phyloP scores from a whole-genome alignment of 2,329 filamentous ascomycete genomes.

The Stachybotrys chartarum region DNA sequence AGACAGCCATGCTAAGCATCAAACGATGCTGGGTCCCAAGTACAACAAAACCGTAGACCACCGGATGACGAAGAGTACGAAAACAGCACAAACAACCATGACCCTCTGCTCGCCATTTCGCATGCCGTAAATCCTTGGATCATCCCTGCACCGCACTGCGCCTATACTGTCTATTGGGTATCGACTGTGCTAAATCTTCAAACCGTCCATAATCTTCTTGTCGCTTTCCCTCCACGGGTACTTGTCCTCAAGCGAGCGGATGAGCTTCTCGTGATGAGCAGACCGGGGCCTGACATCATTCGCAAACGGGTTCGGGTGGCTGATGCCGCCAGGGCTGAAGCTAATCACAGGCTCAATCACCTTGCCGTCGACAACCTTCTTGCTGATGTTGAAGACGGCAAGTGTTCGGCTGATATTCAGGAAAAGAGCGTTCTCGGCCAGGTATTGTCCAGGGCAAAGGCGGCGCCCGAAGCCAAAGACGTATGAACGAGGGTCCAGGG shows the following conservation, averaged over 20 bases:
- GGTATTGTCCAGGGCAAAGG: slow-evolving; percentile 21
- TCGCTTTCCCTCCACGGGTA: slow-evolving; percentile 12
- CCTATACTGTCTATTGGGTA: no score
- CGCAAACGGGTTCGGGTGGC: slow-evolving; percentile 8
- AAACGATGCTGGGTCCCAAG: no score
- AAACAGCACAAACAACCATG: no score
- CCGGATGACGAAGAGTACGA: no score
- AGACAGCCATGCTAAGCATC: no score
- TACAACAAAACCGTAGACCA: no score
- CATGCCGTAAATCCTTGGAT: no score
- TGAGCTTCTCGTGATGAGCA: slow-evolving; percentile 3
- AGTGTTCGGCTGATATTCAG: slow-evolving; percentile 32
- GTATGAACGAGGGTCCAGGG: slow-evolving; percentile 14
- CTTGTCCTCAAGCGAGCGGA: slow-evolving; percentile 6
- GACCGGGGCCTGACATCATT: slow-evolving; percentile 7
- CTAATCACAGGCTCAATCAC: background rate
- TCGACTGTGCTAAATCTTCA: no score
- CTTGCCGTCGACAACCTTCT: background rate
- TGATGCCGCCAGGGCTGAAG: slow-evolving; percentile 10
- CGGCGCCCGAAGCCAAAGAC: slow-evolving; percentile 27
- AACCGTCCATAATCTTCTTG: slow-evolving; percentile 4
- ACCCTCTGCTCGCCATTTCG: no score
- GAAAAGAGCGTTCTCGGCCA: slow-evolving; percentile 21
- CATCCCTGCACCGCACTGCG: no score
- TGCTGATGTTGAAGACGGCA: slow-evolving; percentile 33